Conservation (phyloP, 2,329 filamentous ascomycete genomes). For the Clarireedia monteithiana region DNA sequence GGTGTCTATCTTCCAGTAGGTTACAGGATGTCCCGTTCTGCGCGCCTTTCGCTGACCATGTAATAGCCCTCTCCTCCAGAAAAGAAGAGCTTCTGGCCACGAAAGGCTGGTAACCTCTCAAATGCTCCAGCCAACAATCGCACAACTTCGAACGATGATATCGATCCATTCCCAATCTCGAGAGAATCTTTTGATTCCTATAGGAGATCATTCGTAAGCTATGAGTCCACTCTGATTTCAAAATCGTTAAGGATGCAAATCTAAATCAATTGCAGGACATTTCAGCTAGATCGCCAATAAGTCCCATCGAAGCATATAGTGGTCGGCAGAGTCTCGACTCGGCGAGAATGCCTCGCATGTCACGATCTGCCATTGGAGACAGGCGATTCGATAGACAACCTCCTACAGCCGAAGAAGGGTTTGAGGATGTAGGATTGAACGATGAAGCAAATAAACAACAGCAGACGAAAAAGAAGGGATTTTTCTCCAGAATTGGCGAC, state of each 20-base stretch:
- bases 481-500: slow-evolving; percentile 77
- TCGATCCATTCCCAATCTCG: slow-evolving; percentile 91
- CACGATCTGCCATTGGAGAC: slow-evolving; percentile 52
- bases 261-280: slow-evolving; percentile 61
- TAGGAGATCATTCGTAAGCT: slow-evolving; percentile 81
- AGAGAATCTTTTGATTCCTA: slow-evolving; percentile 97
- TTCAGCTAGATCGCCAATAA: slow-evolving; percentile 73
- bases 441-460: slow-evolving; percentile 54
- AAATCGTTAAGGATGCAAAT: not conserved
- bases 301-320: slow-evolving; percentile 44
- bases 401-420: slow-evolving; percentile 68
- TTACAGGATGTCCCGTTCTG: not conserved
- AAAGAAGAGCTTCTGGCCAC: slow-evolving; percentile 72
- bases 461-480: slow-evolving; percentile 58
- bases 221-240: not conserved
- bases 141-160: slow-evolving; percentile 47
- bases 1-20: slow-evolving; percentile 88
- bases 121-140: slow-evolving; percentile 53
- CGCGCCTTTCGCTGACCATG: slow-evolving; percentile 23
- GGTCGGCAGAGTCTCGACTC: slow-evolving; percentile 78
- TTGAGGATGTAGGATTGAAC: slow-evolving; percentile 83
- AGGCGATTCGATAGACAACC: slow-evolving; percentile 51
- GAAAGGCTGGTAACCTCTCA: slow-evolving; percentile 37
- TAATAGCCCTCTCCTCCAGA: slow-evolving; percentile 77
- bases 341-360: slow-evolving; percentile 52